Conservation (phyloP, 495 filamentous ascomycete genomes). For the Lophium mytilinum region DNA sequence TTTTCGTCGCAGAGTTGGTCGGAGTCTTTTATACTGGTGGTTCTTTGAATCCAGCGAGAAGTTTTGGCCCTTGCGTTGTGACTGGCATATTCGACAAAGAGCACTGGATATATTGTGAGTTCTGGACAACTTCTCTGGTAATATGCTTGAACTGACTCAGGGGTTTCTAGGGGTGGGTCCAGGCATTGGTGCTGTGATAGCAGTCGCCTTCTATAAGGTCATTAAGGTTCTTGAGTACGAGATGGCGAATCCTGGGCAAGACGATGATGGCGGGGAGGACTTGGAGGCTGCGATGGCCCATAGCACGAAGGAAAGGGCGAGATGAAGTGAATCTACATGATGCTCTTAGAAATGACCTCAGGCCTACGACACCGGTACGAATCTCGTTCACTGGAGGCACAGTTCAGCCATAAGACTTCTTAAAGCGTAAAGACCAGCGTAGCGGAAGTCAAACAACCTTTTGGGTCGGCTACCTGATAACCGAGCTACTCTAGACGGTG, state of each 20-base stretch:
- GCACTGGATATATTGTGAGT: slow-evolving; percentile 27
- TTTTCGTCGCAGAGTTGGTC: slow-evolving; percentile 56
- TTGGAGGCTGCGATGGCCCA: too few species aligned
- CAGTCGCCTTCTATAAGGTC: slow-evolving; percentile 20
- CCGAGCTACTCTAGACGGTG: too few species aligned
- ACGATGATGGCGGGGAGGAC: slow-evolving; percentile 2
- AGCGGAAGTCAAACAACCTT: too few species aligned
- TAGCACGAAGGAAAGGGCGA: too few species aligned
- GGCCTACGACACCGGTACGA: too few species aligned
- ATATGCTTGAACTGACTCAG: too few species aligned
- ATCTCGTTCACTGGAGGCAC: too few species aligned
- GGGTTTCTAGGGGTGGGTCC: slow-evolving; percentile 16
- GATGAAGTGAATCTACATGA: too few species aligned
- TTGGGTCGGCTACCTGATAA: too few species aligned
- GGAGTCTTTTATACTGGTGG: slow-evolving; percentile 32
- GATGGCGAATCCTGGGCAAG: slow-evolving; percentile 23
- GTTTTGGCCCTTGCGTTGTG: slow-evolving; percentile 24
- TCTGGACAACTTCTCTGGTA: neutral
- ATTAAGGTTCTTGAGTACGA: slow-evolving; percentile 25
- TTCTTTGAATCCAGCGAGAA: slow-evolving; percentile 23
- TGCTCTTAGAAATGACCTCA: too few species aligned
- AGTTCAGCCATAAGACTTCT: too few species aligned
- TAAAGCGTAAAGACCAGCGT: too few species aligned
- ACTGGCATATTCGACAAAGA: slow-evolving; percentile 12
- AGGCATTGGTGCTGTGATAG: slow-evolving; percentile 20